Evolutionary conservation across 208 protist species (phyloP).

Genomic region (Wallacemonas collosoma): DNA sequence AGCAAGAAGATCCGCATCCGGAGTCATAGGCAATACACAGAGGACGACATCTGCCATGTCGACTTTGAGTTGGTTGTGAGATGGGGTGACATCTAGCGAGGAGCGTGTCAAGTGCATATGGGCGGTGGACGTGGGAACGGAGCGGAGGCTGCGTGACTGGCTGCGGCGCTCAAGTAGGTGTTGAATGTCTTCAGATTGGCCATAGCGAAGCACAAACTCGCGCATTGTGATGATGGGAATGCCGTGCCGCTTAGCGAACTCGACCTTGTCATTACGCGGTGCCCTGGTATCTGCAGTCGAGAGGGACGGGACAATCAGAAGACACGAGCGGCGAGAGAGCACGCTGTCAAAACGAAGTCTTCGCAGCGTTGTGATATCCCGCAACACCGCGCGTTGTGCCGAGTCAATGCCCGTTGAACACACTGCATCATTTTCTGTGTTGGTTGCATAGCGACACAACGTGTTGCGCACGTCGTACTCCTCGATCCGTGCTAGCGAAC

Average conservation of each 20-base stretch:
- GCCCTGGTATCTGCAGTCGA: neutral
- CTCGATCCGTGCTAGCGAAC: conserved; percentile 25
- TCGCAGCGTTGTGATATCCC: conserved; percentile 23
- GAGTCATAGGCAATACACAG: conserved; percentile 25
- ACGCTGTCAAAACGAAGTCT: conserved; percentile 37
- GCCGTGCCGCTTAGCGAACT: conserved; percentile 31
- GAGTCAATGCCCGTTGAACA: conserved; percentile 46
- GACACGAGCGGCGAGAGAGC: conserved; percentile 37
- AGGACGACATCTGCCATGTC: conserved; percentile 44
- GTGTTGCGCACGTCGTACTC: conserved; percentile 40
- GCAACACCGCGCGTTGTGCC: conserved; percentile 32
- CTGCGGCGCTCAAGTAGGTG: conserved; percentile 11
- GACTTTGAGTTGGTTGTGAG: conserved; percentile 8
- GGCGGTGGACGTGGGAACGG: neutral
- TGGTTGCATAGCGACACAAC: conserved; percentile 11
- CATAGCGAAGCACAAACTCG: conserved; percentile 34
- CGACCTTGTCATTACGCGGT: conserved; percentile 28
- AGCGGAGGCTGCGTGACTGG: conserved; percentile 12
- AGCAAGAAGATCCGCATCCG: neutral
- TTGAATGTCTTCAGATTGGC: neutral
- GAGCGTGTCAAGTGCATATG: conserved; percentile 3
- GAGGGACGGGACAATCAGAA: conserved; percentile 42
- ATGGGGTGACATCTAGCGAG: conserved; percentile 9
- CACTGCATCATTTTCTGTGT: conserved; percentile 30
- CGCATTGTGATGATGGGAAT: conserved; percentile 28